Evolutionary conservation across 2,329 filamentous ascomycete species (phyloP), one percentile per base, ranked within the genome.

Genomic region (Cladophialophora exuberans): DNA sequence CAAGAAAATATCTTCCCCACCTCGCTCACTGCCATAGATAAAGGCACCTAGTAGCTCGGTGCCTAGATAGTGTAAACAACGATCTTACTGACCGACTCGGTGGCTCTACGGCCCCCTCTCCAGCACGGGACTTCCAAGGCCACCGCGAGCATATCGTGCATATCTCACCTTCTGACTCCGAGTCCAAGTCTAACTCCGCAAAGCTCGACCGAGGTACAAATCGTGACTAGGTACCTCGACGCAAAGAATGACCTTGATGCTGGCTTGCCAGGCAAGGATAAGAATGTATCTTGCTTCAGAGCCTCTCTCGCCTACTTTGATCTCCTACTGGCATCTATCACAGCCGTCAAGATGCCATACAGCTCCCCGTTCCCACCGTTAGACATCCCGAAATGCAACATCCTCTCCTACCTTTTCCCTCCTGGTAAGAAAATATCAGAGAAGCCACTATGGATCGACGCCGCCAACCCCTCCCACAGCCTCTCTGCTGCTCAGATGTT

Each of bases 401-500:
- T 79, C 11, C 71, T 76, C 17, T 72, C 74, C 7, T 78, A 70
- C 60, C 62, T 79, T 31, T 79, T 79, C 62, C 74, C 75, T 3
- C 70, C 70, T 1, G 60, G 66, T 4, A 62, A 76, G 4, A 65
- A 70, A 0, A 42, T 49, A 13, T 69, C 64, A 13, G 71, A 65
- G 22, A 73, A 74, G 1, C 62, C 72, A 15, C 22, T 61, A 23
- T 81, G 85, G 63, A 75, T 89, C 52, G 86, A 89, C 63, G 79
- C 85, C 5, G 77, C 82, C 20, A 73, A 79, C 4, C 84, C 88
- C 0, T 82, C 79, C 9, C 81, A 85, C 64, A 81, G 76, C 54
- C 72, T 91, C 22, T 86, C 83, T 2, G 73, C 81, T 39, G 63
- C 74, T 33, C 76, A 80, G 55, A 87, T 85, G 67, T 83, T 87